Conservation (phyloP, 2,329 filamentous ascomycete species). For the Tympanopsis confertula region DNA sequence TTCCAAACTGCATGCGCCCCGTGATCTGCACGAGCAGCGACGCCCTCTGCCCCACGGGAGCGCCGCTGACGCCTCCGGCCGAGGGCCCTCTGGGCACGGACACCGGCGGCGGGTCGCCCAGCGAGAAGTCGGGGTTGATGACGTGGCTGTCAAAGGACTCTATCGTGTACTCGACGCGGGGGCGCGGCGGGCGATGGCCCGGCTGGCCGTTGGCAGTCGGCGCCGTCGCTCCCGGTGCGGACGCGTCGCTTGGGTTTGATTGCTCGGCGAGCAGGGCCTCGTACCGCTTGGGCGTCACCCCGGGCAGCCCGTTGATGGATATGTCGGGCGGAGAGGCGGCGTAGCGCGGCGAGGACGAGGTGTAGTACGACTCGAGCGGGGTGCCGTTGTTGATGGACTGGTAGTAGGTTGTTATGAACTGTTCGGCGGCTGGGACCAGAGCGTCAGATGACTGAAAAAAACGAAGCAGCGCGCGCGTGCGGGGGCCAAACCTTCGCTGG, state of each 20-base stretch:
- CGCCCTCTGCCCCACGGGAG: constrained; percentile 35
- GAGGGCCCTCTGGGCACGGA: constrained; percentile 15
- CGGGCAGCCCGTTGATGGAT: constrained; percentile 31
- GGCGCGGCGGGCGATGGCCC: not conserved
- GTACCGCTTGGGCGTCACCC: constrained; percentile 47
- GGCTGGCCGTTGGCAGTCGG: not conserved
- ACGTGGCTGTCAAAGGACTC: constrained; percentile 69
- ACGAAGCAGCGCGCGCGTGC: not conserved
- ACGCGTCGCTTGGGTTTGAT: constrained; percentile 20
- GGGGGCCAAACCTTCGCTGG: not conserved
- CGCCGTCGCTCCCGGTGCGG: constrained; percentile 2
- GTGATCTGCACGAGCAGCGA: constrained; percentile 50
- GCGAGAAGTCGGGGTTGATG: constrained; percentile 55
- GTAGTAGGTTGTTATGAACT: not conserved
- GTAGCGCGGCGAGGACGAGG: not conserved
- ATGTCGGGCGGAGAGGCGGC: not conserved
- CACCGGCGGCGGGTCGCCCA: constrained; percentile 37
- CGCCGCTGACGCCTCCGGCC: constrained; percentile 45
- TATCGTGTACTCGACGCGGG: constrained; percentile 55
- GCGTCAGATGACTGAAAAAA: not conserved
- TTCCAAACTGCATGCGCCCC: constrained; percentile 60
- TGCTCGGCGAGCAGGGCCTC: constrained; percentile 58
- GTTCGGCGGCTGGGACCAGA: constrained; percentile 1
- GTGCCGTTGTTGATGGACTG: not conserved
- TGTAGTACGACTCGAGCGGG: not conserved